Conservation (phyloP, 805 yeast genomes). For the Candida boleticola region DNA sequence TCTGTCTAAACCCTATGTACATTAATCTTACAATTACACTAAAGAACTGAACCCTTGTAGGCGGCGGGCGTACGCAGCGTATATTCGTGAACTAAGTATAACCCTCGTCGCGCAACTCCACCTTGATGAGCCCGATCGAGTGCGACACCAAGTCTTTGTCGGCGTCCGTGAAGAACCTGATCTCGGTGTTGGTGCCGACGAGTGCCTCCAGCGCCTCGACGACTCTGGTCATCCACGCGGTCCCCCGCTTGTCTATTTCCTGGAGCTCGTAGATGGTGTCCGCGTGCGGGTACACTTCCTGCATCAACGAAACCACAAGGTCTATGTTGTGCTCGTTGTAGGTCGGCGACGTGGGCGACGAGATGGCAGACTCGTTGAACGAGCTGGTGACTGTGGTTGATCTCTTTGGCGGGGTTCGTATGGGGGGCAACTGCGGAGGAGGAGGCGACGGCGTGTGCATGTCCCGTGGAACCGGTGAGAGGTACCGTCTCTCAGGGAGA, state of each 20-base stretch:
- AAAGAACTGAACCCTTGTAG: too few relatives aligned
- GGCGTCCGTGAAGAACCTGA: constrained; percentile 33
- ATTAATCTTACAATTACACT: too few relatives aligned
- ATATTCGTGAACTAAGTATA: too few relatives aligned
- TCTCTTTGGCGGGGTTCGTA: constrained; percentile 28
- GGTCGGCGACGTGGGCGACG: constrained; percentile 11
- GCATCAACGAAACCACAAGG: constrained; percentile 22
- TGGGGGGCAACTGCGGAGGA: constrained; percentile 17
- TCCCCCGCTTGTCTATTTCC: constrained; percentile 36
- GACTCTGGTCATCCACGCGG: constrained; percentile 36
- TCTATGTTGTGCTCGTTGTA: neutral
- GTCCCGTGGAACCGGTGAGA: neutral
- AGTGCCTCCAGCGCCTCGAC: constrained; percentile 25
- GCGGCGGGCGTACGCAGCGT: too few relatives aligned
- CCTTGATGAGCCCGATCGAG: constrained; percentile 12
- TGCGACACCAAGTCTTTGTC: constrained; percentile 31
- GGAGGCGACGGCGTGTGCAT: constrained; percentile 6
- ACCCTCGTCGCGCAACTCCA: neutral
- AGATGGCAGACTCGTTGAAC: constrained; percentile 15
- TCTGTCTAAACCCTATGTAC: too few relatives aligned
- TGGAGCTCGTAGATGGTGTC: constrained; percentile 30
- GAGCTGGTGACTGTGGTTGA: constrained; percentile 10
- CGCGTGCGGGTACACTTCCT: constrained; percentile 18
- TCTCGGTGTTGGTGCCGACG: constrained; percentile 26
- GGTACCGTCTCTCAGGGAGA: constrained; percentile 23